Conservation (phyloP, 1,284 basidiomycete species). For the Leccinum subrobustum region DNA sequence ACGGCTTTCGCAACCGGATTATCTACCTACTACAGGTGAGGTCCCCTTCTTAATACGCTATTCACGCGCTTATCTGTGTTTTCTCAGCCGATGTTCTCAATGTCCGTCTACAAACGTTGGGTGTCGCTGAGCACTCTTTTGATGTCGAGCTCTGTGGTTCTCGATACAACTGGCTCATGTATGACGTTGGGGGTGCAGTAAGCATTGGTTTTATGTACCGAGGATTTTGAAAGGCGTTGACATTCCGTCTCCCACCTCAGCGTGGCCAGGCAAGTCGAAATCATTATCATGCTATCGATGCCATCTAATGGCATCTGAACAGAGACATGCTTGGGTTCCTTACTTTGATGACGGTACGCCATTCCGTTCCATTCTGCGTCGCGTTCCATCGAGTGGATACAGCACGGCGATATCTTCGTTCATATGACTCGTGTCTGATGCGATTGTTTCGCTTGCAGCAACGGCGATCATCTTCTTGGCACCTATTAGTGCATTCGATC, state of each 20-base stretch:
- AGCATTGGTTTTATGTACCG: constrained; percentile 30
- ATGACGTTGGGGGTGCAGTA: constrained; percentile 80
- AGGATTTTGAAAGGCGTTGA: constrained; percentile 2
- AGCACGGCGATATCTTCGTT: constrained; percentile 16
- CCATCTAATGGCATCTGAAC: constrained; percentile 18
- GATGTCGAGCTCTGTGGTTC: constrained; percentile 60
- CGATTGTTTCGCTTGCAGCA: constrained; percentile 38
- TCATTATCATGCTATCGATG: constrained; percentile 27
- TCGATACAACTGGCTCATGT: constrained; percentile 70
- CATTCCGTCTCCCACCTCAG: constrained; percentile 30
- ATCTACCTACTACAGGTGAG: constrained; percentile 64
- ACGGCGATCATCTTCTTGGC: constrained; percentile 76
- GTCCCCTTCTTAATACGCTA: neutral
- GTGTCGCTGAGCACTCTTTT: constrained; percentile 73
- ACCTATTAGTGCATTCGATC: constrained; percentile 78
- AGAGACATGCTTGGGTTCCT: constrained; percentile 78
- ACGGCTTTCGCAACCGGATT: constrained; percentile 66
- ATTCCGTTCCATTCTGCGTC: constrained; percentile 5
- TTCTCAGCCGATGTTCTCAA: constrained; percentile 69
- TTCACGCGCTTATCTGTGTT: constrained; percentile 1
- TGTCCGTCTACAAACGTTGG: constrained; percentile 74
- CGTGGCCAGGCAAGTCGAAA: constrained; percentile 48
- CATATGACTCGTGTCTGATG: constrained; percentile 14
- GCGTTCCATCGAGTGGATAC: constrained; percentile 11
- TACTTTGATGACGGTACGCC: constrained; percentile 77